These are phyloP conservation scores for Strigomonas culicis DNA, from an alignment of 208 protist genomes.

Conservation along the genomic window DNA sequence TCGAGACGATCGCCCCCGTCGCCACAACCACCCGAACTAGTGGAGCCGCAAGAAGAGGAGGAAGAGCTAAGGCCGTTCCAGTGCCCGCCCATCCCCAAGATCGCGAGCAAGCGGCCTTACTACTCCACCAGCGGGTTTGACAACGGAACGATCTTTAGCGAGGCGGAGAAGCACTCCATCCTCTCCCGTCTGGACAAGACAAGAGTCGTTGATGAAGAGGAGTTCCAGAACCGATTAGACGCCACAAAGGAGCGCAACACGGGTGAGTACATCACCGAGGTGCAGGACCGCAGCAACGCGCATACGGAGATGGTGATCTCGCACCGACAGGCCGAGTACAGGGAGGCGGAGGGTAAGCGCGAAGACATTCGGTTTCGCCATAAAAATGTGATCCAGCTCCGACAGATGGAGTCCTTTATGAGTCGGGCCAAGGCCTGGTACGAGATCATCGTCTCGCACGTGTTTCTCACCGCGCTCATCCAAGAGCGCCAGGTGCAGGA, in stretches of 20 bases:
- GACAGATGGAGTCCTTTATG: slow-evolving; percentile 43
- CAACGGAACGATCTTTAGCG: slow-evolving; percentile 13
- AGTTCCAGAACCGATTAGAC: slow-evolving; percentile 54
- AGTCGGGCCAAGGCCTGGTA: slow-evolving; percentile 58
- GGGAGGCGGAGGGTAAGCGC: slow-evolving; percentile 30
- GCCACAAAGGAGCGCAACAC: slow-evolving; percentile 36
- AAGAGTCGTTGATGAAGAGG: slow-evolving; percentile 27
- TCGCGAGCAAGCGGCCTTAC: slow-evolving; percentile 20
- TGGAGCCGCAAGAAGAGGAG: slow-evolving; percentile 3
- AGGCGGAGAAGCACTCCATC: slow-evolving; percentile 69
- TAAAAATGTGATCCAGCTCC: slow-evolving; percentile 55
- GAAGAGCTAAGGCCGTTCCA: slow-evolving; percentile 31
- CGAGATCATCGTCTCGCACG: slow-evolving; percentile 72
- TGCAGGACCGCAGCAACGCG: slow-evolving; percentile 20
- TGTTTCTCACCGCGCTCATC: slow-evolving; percentile 82
- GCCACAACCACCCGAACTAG: background rate
- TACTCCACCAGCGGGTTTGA: slow-evolving; percentile 22
- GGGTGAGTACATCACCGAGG: slow-evolving; percentile 28
- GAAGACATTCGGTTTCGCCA: slow-evolving; percentile 55
- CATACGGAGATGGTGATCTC: slow-evolving; percentile 16
- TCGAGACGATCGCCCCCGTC: background rate
- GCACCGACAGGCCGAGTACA: slow-evolving; percentile 16
- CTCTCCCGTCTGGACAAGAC: slow-evolving; percentile 38
- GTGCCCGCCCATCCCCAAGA: slow-evolving; percentile 33
- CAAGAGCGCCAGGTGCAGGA: slow-evolving; percentile 71